Evolutionary conservation across 768 basidiomycete genomes (phyloP).

Genomic region (Suillus hirtellus): DNA sequence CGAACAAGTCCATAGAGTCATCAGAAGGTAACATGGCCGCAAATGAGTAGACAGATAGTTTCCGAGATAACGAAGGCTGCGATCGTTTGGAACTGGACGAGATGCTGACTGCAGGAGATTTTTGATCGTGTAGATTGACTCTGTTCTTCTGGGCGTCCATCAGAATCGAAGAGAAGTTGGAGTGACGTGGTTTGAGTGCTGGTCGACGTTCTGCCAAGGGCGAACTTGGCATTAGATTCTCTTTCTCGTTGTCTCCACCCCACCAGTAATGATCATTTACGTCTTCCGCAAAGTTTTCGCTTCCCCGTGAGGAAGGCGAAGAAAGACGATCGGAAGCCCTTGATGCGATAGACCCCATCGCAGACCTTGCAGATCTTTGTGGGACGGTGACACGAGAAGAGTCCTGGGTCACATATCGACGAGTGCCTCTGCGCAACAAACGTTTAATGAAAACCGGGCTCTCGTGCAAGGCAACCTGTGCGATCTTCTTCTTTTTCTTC

Average conservation of each 20-base stretch:
- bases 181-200: slow-evolving; percentile 21
- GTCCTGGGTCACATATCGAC: background rate
- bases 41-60: slow-evolving; percentile 10
- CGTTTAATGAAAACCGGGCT: slow-evolving; percentile 2
- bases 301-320: slow-evolving; percentile 14
- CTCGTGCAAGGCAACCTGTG: slow-evolving; percentile 6
- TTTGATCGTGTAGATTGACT: slow-evolving; percentile 31
- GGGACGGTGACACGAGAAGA: background rate
- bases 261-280: slow-evolving; percentile 21
- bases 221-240: slow-evolving; percentile 18
- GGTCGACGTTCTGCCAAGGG: slow-evolving; percentile 11
- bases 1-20: slow-evolving; percentile 52
- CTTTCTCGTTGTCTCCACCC: slow-evolving; percentile 23
- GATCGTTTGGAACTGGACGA: slow-evolving; percentile 10
- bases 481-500: slow-evolving; percentile 24
- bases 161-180: slow-evolving; percentile 40
- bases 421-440: slow-evolving; percentile 6
- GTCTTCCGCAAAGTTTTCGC: slow-evolving; percentile 20
- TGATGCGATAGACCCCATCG: slow-evolving; percentile 9
- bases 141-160: slow-evolving; percentile 41
- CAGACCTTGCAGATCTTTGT: background rate
- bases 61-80: slow-evolving; percentile 14
- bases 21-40: slow-evolving; percentile 38
- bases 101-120: slow-evolving; percentile 12
- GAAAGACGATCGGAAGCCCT: slow-evolving; percentile 13